Conservation (phyloP, 2,329 filamentous ascomycete genomes). For the Microcyclosporella mali region DNA sequence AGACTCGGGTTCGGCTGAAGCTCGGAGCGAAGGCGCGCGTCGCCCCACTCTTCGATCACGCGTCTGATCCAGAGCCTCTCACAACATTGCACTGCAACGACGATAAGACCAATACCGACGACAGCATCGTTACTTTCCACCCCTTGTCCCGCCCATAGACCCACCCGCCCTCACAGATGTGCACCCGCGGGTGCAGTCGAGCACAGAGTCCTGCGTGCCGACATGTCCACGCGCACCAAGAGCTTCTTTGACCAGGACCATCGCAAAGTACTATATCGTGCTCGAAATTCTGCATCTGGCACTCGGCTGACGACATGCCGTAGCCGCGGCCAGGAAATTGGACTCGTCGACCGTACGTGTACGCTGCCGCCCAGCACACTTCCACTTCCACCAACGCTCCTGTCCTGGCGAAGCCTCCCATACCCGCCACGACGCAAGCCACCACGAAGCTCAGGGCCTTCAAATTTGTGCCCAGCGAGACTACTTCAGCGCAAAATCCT, state of each 20-base stretch:
- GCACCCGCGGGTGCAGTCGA: no score
- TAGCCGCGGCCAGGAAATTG: conserved; percentile 24
- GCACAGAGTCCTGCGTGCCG: not conserved
- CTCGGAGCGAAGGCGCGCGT: no score
- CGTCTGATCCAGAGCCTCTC: no score
- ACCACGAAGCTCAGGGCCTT: conserved; percentile 52
- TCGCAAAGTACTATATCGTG: conserved; percentile 33
- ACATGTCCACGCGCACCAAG: conserved; percentile 38
- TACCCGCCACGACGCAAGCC: conserved; percentile 47
- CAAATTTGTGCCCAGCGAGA: conserved; percentile 40
- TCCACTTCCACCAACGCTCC: conserved; percentile 18
- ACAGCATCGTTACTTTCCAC: no score
- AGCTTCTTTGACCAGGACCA: conserved; percentile 48
- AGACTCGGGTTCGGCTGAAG: no score
- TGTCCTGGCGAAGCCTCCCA: conserved; percentile 36
- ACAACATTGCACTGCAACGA: no score
- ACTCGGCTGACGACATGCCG: conserved; percentile 2
- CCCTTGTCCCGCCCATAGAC: no score
- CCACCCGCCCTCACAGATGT: no score
- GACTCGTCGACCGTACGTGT: conserved; percentile 15
- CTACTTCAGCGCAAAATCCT: conserved; percentile 11
- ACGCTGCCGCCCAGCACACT: conserved; percentile 13
- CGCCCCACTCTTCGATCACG: no score
- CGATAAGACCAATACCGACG: no score
- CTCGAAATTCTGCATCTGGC: not conserved